Evolutionary conservation across 202 grass and related monocot species (phyloP).

Genomic region (Setaria viridis): DNA sequence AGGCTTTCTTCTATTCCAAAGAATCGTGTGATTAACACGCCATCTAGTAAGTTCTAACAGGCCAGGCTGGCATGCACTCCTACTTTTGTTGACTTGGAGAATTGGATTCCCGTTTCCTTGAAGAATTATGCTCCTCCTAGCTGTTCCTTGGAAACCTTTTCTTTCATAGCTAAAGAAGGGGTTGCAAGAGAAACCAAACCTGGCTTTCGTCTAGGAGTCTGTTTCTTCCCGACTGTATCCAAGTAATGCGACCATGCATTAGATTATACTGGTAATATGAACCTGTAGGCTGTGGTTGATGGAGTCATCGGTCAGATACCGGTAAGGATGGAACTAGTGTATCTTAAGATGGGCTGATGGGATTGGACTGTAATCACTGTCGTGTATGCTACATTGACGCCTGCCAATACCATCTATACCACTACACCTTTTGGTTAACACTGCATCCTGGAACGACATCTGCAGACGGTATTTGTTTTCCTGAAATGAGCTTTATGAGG

Average conservation of each 20-base stretch:
- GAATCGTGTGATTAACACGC: background rate
- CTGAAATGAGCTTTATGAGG: background rate
- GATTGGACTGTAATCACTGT: background rate
- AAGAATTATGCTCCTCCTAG: background rate
- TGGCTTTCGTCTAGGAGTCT: slow-evolving; percentile 5
- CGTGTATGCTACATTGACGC: background rate
- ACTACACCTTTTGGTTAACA: background rate
- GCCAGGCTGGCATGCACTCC: slow-evolving; percentile 37
- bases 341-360: background rate
- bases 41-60: background rate
- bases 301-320: background rate
- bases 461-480: background rate
- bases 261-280: background rate
- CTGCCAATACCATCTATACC: background rate
- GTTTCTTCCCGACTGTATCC: slow-evolving; percentile 36
- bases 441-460: background rate
- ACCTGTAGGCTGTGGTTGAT: background rate
- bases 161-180: slow-evolving; percentile 14
- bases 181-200: background rate
- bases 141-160: slow-evolving; percentile 28
- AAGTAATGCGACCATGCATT: background rate
- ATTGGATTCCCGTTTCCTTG: background rate
- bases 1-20: slow-evolving; percentile 30
- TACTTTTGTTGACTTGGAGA: slow-evolving; percentile 46
- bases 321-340: no score